Evolutionary conservation across 2,329 filamentous ascomycete species (phyloP), one percentile per base, ranked within the genome.

Genomic region (Aspergillus sojae): DNA sequence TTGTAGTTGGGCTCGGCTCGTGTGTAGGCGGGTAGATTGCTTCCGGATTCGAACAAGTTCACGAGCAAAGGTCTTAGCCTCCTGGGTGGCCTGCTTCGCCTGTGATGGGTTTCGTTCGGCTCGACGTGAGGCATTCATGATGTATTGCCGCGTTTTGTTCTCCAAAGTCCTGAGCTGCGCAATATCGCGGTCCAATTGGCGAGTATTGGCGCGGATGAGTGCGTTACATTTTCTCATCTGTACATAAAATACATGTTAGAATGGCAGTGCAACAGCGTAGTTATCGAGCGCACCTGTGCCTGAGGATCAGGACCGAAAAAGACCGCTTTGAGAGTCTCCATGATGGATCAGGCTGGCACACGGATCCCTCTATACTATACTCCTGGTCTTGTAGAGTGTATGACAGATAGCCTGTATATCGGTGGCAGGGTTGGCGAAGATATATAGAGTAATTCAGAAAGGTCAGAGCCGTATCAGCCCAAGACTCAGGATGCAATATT

Each of bases 171-270:
- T 94, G 68, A 95, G 87, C 68, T 89, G 84, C 60, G 85, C 81
- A 76, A 99, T 94, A 80, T 98, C 94, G 75, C 95, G 94, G 78
- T 99, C 95, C 72, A 99, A 87, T 76, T 96, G 94, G 75, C 95
- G 93, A 66, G 93, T 91, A 80, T 98, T 97, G 76, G 89, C 83
- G 65, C 94, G 92, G 72, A 99, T 91, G 66, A 98, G 87, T 65
- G 88, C 84, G 79, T 97, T 97, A 81, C 94, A 98, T 89, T 97
- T 98, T 67, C 94, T 90, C 81, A 95, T 90, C 94, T 99, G 72
- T 26, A 63, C 43, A 57, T 41, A 41, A 56, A 61, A 56, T 50
- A 0, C 21, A 9, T 59, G 63, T 73, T 23, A 68, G 67, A 16
- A 48, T 30, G 55, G 55, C 39, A 11, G 36, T 41, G 21, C 36